These are phyloP conservation scores for Boletus albobrunnescens DNA, from an alignment of 1,284 basidiomycete species.

Conservation along the genomic window DNA sequence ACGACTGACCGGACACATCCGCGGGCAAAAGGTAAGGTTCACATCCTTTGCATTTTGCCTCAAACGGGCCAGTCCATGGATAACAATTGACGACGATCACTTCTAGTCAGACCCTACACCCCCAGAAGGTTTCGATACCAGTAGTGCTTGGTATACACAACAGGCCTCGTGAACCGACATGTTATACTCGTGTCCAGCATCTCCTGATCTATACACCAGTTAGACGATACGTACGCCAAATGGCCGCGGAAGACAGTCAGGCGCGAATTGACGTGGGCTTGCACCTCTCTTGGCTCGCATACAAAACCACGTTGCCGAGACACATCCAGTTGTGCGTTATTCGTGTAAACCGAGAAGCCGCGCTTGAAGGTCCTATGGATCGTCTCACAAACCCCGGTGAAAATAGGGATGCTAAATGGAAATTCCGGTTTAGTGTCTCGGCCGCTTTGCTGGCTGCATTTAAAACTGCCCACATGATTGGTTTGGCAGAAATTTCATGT, in stretches of 20 bases:
- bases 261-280: neutral
- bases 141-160: slow-evolving; percentile 76
- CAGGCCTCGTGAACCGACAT: slow-evolving; percentile 26
- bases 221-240: slow-evolving; percentile 10
- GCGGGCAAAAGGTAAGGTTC: slow-evolving; percentile 77
- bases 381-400: neutral
- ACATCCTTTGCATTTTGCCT: neutral
- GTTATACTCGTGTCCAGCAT: slow-evolving; percentile 1
- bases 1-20: slow-evolving; percentile 80
- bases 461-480: too few species aligned
- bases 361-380: neutral
- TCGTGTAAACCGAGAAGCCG: neutral
- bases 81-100: neutral
- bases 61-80: too few species aligned
- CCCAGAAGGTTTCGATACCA: slow-evolving; percentile 73
- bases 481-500: too few species aligned
- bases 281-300: neutral
- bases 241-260: slow-evolving; percentile 1
- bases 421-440: neutral
- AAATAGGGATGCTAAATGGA: neutral
- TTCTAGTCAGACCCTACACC: slow-evolving; percentile 67
- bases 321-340: neutral
- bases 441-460: neutral
- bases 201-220: slow-evolving; percentile 16
- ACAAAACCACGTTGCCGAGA: too few species aligned